Conservation (phyloP, 2,329 filamentous ascomycete genomes). For the Phaeoacremonium minimum region DNA sequence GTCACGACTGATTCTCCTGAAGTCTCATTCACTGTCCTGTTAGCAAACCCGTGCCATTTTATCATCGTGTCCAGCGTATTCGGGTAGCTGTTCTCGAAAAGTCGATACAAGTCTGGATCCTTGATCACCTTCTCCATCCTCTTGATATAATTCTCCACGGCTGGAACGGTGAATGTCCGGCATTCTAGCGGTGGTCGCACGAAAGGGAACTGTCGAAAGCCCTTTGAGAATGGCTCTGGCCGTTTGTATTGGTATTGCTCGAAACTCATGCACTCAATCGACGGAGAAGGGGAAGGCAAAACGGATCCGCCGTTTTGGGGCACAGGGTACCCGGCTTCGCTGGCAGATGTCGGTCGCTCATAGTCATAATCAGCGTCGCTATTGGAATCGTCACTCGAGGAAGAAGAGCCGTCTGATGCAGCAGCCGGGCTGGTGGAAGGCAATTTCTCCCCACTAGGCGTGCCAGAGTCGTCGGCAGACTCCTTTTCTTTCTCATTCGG, state of each 20-base stretch:
- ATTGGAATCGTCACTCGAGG: too few relatives aligned
- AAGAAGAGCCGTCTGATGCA: too few relatives aligned
- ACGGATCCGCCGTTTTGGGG: too few relatives aligned
- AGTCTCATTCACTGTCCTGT: slow-evolving; percentile 22
- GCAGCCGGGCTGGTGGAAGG: too few relatives aligned
- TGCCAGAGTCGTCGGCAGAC: neutral
- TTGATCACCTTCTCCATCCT: slow-evolving; percentile 32
- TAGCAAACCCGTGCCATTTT: slow-evolving; percentile 65
- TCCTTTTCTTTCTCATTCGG: neutral
- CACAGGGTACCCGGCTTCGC: slow-evolving; percentile 3
- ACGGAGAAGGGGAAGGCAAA: slow-evolving; percentile 1
- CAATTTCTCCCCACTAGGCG: too few relatives aligned
- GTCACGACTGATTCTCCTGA: slow-evolving; percentile 21
- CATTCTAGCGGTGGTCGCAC: slow-evolving; percentile 60
- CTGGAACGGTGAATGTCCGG: slow-evolving; percentile 65
- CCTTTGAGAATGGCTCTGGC: slow-evolving; percentile 20
- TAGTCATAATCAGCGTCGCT: slow-evolving; percentile 5
- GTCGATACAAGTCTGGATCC: slow-evolving; percentile 64
- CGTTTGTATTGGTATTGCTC: slow-evolving; percentile 15
- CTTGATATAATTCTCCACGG: slow-evolving; percentile 63
- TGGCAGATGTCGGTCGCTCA: slow-evolving; percentile 3
- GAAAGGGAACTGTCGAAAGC: slow-evolving; percentile 22
- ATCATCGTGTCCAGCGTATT: slow-evolving; percentile 82
- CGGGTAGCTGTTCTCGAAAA: slow-evolving; percentile 81
- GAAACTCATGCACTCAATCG: slow-evolving; percentile 14